Base-by-base conservation (phyloP, 148 eudicot species). In the Nepenthes mirabilis region DNA sequence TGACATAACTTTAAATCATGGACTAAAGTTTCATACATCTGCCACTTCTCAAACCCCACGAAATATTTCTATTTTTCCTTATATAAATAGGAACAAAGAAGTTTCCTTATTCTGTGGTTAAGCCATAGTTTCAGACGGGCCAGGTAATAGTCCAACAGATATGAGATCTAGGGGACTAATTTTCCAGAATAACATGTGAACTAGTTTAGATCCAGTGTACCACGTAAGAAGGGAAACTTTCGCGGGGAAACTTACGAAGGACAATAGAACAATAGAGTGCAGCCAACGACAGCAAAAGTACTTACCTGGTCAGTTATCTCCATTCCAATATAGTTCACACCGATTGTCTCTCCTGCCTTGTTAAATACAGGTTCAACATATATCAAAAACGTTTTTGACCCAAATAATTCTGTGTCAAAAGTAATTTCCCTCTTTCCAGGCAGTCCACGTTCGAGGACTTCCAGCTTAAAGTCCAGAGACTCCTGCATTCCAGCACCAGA, bases 311-410 rank as follows among this genome's bases (percentile, higher is more conserved):
- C 97, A 3, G 97, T 87, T 34, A 91, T 76, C 53, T 91, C 95
- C 97, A 91, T 91, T 36, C 95, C 97, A 70, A 85, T 91, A 68
- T 87, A 91, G 72, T 87, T 91, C 57, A 91, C 89, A 57, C 97
- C 97, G 62, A 91, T 85, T 33, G 86, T 83, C 53, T 91, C 95
- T 37, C 93, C 93, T 6, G 87, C 83, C 79, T 83, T 91, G 63
- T 77, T 83, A 61, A 87, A 81, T 40, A 91, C 97, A 33, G 97
- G 97, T 73, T 87, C 97, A 23, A 85, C 95, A 55, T 87, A 91
- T 56, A 91, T 83, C 65, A 91, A 80, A 67, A 87, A 91, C 47
- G 95, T 91, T 71, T 85, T 91, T 3, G 79, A 71, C 50, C 97
- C 95, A 74, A 84, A 87, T 5, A 84, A 74, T 55, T 86, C 87